Percentiles rank a stretch among this genome's conserved stretches.
Conservation (phyloP, 2,329 filamentous ascomycete species). For the Diaporthe destruens region DNA sequence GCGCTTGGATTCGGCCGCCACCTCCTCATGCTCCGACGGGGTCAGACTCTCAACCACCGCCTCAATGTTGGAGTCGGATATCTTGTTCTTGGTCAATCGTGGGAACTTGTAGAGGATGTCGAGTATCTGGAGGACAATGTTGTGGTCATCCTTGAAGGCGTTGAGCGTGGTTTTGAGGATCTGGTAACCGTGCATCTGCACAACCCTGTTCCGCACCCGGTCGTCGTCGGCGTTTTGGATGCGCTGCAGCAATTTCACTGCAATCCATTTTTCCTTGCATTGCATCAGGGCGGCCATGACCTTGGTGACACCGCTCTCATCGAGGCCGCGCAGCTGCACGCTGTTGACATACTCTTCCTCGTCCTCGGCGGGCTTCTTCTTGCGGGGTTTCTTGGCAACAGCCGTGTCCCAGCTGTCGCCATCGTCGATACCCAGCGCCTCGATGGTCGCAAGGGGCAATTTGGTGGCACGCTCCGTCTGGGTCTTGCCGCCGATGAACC, state of each 20-base stretch:
- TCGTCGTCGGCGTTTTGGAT: constrained; percentile 91
- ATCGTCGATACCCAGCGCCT: constrained; percentile 95
- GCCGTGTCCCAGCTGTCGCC: constrained; percentile 91
- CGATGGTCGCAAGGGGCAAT: constrained; percentile 87
- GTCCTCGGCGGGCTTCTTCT: constrained; percentile 91
- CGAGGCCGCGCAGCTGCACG: constrained; percentile 81
- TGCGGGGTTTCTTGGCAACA: constrained; percentile 89
- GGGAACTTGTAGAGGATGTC: constrained; percentile 91
- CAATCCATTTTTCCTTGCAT: constrained; percentile 99
- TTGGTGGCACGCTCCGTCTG: constrained; percentile 97
- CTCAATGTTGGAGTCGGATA: constrained; percentile 95
- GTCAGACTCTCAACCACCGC: constrained; percentile 78
- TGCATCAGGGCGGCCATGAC: constrained; percentile 98
- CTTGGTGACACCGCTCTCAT: constrained; percentile 87
- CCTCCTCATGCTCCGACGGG: constrained; percentile 77
- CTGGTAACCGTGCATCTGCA: constrained; percentile 97
- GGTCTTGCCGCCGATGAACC: constrained; percentile 97
- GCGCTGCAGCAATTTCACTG: constrained; percentile 90
- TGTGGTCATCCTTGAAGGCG: constrained; percentile 89
- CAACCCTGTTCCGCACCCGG: constrained; percentile 86
- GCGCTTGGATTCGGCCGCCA: constrained; percentile 76
- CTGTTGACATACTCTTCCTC: constrained; percentile 97
- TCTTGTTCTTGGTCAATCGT: constrained; percentile 94
- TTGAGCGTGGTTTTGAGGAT: constrained; percentile 90
- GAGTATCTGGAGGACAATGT: constrained; percentile 89